A percentile compares a stretch with the other conserved stretches of the same genome.
Evolutionary conservation across 805 yeast genomes (phyloP).

Genomic region (Sugiyamaella boreocaroliniensis): DNA sequence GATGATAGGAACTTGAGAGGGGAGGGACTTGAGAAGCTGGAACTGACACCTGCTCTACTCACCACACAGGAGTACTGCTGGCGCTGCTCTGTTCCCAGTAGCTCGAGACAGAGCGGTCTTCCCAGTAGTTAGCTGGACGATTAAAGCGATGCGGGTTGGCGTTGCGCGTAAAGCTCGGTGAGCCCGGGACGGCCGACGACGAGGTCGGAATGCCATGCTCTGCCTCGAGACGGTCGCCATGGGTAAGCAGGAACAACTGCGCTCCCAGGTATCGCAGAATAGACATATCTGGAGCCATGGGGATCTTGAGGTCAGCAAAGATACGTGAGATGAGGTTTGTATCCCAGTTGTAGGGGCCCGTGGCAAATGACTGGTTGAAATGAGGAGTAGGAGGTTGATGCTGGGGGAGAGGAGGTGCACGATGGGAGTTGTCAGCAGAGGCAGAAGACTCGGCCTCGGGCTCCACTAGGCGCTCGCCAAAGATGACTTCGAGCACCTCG

Average conservation of each 20-base stretch:
- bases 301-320: conserved; percentile 13
- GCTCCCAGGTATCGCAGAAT: conserved; percentile 13
- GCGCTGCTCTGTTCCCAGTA: conserved; percentile 16
- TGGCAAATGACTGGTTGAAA: conserved; percentile 10
- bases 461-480: conserved; percentile 25
- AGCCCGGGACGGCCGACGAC: not conserved
- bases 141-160: not conserved
- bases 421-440: not conserved
- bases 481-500: conserved; percentile 31
- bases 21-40: too few relatives aligned
- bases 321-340: conserved; percentile 9
- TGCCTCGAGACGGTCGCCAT: not conserved
- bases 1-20: too few relatives aligned
- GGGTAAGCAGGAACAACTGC: conserved; percentile 6
- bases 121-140: conserved; percentile 11
- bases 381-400: conserved; percentile 5
- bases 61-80: conserved; percentile 16
- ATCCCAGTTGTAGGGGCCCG: conserved; percentile 20
- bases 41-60: too few relatives aligned
- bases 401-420: not conserved
- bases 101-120: conserved; percentile 7
- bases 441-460: not conserved
- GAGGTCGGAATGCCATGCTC: not conserved
- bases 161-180: not conserved
- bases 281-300: conserved; percentile 9